Conservation (phyloP, 768 basidiomycete species). For the Leccinum variicolor region DNA sequence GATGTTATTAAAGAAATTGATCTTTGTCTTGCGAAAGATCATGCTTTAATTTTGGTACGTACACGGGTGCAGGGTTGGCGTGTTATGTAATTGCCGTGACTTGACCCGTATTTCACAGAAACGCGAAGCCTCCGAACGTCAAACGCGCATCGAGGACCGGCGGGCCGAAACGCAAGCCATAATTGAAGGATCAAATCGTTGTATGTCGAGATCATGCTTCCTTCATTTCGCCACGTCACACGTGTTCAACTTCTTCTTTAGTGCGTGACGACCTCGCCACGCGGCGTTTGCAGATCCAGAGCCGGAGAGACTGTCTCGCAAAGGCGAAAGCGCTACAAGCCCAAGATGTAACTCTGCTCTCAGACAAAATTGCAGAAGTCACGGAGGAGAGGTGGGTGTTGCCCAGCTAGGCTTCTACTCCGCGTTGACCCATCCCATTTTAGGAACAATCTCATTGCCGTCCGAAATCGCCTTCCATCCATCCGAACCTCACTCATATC, state of each 20-base stretch:
- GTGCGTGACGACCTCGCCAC: slow-evolving; percentile 42
- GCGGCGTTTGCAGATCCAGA: slow-evolving; percentile 42
- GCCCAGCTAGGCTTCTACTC: slow-evolving; percentile 1
- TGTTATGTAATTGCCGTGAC: slow-evolving; percentile 26
- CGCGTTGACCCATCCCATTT: slow-evolving; percentile 12
- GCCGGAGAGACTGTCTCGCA: slow-evolving; percentile 45
- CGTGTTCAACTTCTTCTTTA: slow-evolving; percentile 22
- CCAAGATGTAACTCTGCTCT: slow-evolving; percentile 25
- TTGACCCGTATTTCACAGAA: slow-evolving; percentile 41
- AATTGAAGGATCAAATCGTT: slow-evolving; percentile 40
- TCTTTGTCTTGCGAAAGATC: slow-evolving; percentile 42
- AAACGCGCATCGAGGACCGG: slow-evolving; percentile 52
- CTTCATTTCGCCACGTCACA: slow-evolving; percentile 18
- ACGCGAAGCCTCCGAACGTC: slow-evolving; percentile 66
- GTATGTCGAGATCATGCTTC: slow-evolving; percentile 37
- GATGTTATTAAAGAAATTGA: slow-evolving; percentile 50
- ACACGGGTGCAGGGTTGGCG: slow-evolving; percentile 2
- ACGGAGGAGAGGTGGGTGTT: slow-evolving; percentile 37
- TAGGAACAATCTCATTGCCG: slow-evolving; percentile 46
- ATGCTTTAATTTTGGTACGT: slow-evolving; percentile 38
- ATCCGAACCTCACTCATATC: slow-evolving; percentile 65
- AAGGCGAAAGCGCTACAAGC: slow-evolving; percentile 40
- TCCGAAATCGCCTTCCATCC: slow-evolving; percentile 48
- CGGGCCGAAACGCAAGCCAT: slow-evolving; percentile 40
- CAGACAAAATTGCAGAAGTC: slow-evolving; percentile 33